Percentiles rank a stretch among this genome's conserved stretches.
These are phyloP conservation scores for Annulohypoxylon maeteangense DNA, from an alignment of 495 filamentous ascomycete genomes.

Conservation along the genomic window DNA sequence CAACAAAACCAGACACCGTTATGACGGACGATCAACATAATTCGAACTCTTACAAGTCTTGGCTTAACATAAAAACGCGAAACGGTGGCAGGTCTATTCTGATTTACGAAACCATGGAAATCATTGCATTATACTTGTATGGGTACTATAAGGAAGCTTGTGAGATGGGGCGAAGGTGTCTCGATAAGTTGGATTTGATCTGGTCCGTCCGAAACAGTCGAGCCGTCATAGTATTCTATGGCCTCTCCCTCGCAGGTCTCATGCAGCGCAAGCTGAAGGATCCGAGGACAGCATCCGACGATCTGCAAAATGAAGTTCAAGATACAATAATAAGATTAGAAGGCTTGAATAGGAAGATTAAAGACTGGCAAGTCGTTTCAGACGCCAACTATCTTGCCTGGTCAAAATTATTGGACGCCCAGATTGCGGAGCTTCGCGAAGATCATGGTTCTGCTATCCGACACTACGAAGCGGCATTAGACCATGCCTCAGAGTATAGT, in stretches of 20 bases:
- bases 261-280: constrained; percentile 68
- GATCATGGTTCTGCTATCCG: constrained; percentile 70
- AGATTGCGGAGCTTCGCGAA: constrained; percentile 72
- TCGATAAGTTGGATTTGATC: constrained; percentile 66
- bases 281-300: constrained; percentile 59
- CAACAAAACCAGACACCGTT: constrained; percentile 63
- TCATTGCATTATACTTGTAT: constrained; percentile 78
- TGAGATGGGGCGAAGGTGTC: constrained; percentile 70
- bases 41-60: constrained; percentile 70
- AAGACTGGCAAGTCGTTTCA: constrained; percentile 72
- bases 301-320: constrained; percentile 64
- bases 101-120: constrained; percentile 77
- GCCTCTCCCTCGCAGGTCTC: constrained; percentile 72
- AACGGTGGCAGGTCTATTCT: constrained; percentile 66
- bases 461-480: constrained; percentile 78
- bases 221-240: constrained; percentile 72
- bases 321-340: constrained; percentile 67
- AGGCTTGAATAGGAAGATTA: constrained; percentile 66
- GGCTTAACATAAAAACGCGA: constrained; percentile 54
- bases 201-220: constrained; percentile 80
- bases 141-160: constrained; percentile 78
- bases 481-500: constrained; percentile 81
- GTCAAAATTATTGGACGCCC: constrained; percentile 78
- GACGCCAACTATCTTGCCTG: constrained; percentile 84
- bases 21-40: constrained; percentile 79